Evolutionary conservation across 2,329 filamentous ascomycete genomes (phyloP).

Genomic region (Fusarium brachygibbosum): DNA sequence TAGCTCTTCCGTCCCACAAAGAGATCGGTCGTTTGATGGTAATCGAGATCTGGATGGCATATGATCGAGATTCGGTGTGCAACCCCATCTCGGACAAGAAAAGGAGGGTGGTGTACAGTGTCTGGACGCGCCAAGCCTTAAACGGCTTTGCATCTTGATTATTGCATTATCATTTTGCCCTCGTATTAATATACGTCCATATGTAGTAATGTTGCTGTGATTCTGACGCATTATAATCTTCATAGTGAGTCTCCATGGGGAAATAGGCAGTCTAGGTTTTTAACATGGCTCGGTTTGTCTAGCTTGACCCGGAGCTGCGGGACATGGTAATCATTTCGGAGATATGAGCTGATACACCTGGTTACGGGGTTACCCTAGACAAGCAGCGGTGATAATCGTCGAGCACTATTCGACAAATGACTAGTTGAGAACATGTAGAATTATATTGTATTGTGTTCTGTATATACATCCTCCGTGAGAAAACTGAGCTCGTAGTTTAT

Average conservation of each 20-base stretch:
- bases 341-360: slow-evolving; percentile 1
- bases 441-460: not conserved
- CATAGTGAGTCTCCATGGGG: not conserved
- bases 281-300: not conserved
- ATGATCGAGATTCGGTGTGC: slow-evolving; percentile 34
- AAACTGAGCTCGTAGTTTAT: too few species aligned
- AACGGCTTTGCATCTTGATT: slow-evolving; percentile 21
- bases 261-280: not conserved
- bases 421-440: not conserved
- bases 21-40: slow-evolving; percentile 28
- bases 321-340: not conserved
- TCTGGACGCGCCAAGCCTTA: slow-evolving; percentile 22
- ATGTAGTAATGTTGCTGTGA: slow-evolving; percentile 20
- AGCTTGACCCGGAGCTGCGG: not conserved
- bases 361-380: slow-evolving; percentile 6
- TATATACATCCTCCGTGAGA: too few species aligned
- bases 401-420: not conserved
- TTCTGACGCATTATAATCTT: slow-evolving; percentile 27
- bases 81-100: slow-evolving; percentile 12
- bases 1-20: slow-evolving; percentile 15
- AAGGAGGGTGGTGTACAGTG: slow-evolving; percentile 4
- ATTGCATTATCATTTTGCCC: not conserved
- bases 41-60: slow-evolving; percentile 36
- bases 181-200: slow-evolving; percentile 6
- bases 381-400: not conserved